phyloP scores from a whole-genome alignment of 352 stramenopile species.

The Phytophthora ramorum region DNA sequence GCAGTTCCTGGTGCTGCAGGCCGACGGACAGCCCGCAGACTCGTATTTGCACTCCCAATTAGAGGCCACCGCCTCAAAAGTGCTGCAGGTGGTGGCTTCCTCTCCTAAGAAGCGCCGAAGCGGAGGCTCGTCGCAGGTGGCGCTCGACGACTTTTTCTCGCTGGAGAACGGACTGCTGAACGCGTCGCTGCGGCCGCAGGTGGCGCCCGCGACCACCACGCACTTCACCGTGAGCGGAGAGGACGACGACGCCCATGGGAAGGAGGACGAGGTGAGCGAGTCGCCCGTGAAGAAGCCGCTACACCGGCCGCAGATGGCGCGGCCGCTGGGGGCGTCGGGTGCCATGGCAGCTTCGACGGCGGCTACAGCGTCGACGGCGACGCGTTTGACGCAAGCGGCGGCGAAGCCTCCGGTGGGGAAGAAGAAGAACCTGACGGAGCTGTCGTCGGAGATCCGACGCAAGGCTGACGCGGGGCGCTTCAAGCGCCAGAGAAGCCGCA shows the following conservation, averaged over 20 bases:
- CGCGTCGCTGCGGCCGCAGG: constrained; percentile 53
- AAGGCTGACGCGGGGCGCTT: constrained; percentile 85
- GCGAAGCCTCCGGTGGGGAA: constrained; percentile 49
- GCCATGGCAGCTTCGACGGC: constrained; percentile 25
- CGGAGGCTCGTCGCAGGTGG: constrained; percentile 12
- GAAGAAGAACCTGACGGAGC: constrained; percentile 70
- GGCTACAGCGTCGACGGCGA: constrained; percentile 20
- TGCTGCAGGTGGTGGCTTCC: constrained; percentile 50
- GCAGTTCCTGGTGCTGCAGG: constrained; percentile 68
- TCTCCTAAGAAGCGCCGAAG: constrained; percentile 22
- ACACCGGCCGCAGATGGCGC: constrained; percentile 56
- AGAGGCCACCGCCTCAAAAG: constrained; percentile 43
- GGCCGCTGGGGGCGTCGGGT: constrained; percentile 20
- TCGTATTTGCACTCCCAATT: constrained; percentile 77
- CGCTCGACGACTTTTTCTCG: constrained; percentile 66
- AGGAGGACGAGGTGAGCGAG: constrained; percentile 33
- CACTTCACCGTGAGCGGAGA: constrained; percentile 76
- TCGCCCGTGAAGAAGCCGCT: constrained; percentile 49
- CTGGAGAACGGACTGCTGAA: constrained; percentile 76
- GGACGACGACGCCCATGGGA: constrained; percentile 40
- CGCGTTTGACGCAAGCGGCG: constrained; percentile 35
- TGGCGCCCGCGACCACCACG: constrained; percentile 45
- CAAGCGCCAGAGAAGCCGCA: constrained; percentile 84
- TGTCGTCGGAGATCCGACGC: constrained; percentile 84
- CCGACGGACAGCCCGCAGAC: constrained; percentile 45